Evolutionary conservation across 768 basidiomycete genomes (phyloP).

Genomic region (Termitomyces sp.): DNA sequence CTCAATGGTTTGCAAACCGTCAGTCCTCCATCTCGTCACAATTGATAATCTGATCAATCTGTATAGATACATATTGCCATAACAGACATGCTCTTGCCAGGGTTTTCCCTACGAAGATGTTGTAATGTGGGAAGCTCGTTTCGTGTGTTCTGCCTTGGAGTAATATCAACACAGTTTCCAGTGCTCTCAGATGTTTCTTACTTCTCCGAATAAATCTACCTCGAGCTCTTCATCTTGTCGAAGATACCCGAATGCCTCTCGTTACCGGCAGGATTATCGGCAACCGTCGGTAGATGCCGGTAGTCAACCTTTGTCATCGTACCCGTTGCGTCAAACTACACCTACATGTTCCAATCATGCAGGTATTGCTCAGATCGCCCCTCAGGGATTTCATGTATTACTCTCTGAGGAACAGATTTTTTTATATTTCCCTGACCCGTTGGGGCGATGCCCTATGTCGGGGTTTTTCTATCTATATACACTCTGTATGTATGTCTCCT

Average conservation of each 20-base stretch:
- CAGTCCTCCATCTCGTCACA: neutral
- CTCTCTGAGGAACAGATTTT: constrained; percentile 26
- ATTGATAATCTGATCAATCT: neutral
- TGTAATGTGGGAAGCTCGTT: neutral
- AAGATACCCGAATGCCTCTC: constrained; percentile 9
- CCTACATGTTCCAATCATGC: constrained; percentile 58
- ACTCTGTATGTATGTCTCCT: no score
- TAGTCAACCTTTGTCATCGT: constrained; percentile 3
- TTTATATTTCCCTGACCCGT: no score
- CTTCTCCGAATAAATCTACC: neutral
- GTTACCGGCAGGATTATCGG: constrained; percentile 11
- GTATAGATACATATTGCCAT: neutral
- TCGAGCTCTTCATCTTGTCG: neutral
- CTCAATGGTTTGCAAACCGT: neutral
- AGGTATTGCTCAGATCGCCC: constrained; percentile 35
- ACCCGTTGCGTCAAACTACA: neutral
- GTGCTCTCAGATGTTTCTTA: neutral
- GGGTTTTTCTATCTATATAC: no score
- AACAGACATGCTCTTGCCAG: neutral
- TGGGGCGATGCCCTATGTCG: no score
- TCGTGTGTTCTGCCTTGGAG: neutral
- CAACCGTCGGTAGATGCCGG: constrained; percentile 4
- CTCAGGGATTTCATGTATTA: constrained; percentile 2
- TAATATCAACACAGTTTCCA: neutral
- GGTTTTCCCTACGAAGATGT: neutral